Base-by-base conservation (phyloP, 495 filamentous ascomycete species). In the Amphirosellinia nigrospora region DNA sequence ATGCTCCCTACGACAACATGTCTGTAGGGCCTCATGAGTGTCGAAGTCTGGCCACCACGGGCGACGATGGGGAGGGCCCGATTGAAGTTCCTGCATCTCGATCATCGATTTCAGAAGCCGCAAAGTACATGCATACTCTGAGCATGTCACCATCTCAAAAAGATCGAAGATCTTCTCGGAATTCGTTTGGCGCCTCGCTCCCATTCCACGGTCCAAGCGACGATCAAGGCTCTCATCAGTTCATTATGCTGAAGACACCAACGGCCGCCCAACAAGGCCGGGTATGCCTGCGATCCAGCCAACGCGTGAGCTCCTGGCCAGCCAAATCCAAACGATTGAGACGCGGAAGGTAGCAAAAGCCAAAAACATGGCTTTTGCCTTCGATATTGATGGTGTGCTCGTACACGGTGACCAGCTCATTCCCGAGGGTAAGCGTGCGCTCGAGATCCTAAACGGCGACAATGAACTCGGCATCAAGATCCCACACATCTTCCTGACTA, bases 121-220 rank as follows among this genome's bases (percentile, higher is more conserved):
- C 87, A 30, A 81, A 86, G 64, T 89, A 89, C 80, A 93, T 93
- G 91, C 91, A 93, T 83, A 86, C 87, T 68, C 82, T 94, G 78
- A 91, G 89, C 70, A 77, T 89, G 36, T 78, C 86, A 4, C 91
- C 91, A 8, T 93, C 91, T 2, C 86, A 87, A 79, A 88, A 86
- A 78, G 87, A 90, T 65, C 83, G 91, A 43, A 82, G 91, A 58
- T 83, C 88, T 28, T 93, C 92, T 41, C 87, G 91, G 70, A 94
- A 93, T 86, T 94, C 91, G 15, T 93, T 94, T 73, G 92, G 91
- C 59, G 85, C 90, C 46, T 88, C 90, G 19, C 87, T 94, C 13
- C 92, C 91, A 94, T 94, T 69, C 92, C 91, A 38, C 82, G 88
- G 61, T 89, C 90, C 32, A 92, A 92, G 75, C 84, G 91, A 56